Percentiles rank a stretch among this genome's conserved stretches.
phyloP scores from a whole-genome alignment of 768 basidiomycete species.

The Saitozyma podzolica region DNA sequence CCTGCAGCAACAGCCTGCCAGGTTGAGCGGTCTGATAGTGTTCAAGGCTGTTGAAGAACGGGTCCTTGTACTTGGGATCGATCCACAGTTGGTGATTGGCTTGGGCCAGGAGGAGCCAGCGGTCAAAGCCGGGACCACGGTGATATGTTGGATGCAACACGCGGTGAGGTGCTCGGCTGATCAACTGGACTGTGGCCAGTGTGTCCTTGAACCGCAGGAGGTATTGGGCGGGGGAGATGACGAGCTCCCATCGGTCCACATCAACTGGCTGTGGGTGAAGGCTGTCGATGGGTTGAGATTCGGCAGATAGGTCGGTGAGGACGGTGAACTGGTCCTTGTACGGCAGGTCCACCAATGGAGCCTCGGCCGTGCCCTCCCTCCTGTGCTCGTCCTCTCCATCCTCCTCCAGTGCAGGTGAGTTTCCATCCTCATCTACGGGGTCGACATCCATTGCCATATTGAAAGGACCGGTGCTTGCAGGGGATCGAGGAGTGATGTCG shows the following conservation, averaged over 20 bases:
- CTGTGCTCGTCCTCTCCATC: too few relatives aligned
- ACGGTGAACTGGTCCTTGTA: too few relatives aligned
- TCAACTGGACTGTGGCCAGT: constrained; percentile 15
- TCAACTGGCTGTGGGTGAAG: not conserved
- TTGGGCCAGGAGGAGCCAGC: constrained; percentile 12
- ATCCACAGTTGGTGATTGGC: constrained; percentile 23
- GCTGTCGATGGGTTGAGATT: too few relatives aligned
- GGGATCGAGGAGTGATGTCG: too few relatives aligned
- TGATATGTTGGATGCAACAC: not conserved
- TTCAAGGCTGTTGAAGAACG: constrained; percentile 9
- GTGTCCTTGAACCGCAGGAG: not conserved
- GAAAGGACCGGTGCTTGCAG: too few relatives aligned
- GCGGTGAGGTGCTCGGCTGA: not conserved
- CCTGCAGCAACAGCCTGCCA: constrained; percentile 7
- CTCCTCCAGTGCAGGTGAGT: too few relatives aligned
- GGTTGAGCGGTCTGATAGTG: constrained; percentile 11
- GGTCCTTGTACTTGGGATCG: constrained; percentile 10
- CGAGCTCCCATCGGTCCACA: constrained; percentile 22
- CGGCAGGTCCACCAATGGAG: too few relatives aligned
- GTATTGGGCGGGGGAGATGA: constrained; percentile 6
- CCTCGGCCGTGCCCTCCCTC: too few relatives aligned
- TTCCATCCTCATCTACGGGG: too few relatives aligned
- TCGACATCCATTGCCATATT: too few relatives aligned
- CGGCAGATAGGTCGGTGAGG: too few relatives aligned
- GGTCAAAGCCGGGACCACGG: constrained; percentile 3